A percentile compares a stretch with the other conserved stretches of the same genome.
phyloP scores from a whole-genome alignment of 2,329 filamentous ascomycete species.

The Trichoderma citrinoviride region DNA sequence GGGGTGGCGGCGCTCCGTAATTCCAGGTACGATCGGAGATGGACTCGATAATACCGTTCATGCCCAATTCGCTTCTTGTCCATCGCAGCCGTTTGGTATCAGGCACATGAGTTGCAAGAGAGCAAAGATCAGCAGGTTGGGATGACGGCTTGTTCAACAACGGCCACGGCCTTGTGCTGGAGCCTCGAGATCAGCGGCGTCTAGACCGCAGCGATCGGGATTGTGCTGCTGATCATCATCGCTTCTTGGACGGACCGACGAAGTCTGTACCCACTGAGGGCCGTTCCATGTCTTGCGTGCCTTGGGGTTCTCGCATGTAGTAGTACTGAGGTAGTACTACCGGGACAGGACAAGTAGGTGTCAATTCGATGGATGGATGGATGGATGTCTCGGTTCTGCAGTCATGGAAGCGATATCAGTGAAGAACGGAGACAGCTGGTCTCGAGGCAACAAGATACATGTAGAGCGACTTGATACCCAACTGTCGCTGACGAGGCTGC shows the following conservation, averaged over 20 bases:
- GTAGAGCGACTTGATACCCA: not conserved
- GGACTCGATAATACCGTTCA: not conserved
- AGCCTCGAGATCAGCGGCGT: not conserved
- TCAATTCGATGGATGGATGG: not conserved
- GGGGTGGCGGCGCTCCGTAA: not conserved
- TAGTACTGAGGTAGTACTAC: no score
- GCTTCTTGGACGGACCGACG: constrained; percentile 3
- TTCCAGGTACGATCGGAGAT: constrained; percentile 16
- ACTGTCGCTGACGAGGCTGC: not conserved
- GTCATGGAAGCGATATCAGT: no score
- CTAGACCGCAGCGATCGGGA: constrained; percentile 8
- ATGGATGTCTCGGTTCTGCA: not conserved
- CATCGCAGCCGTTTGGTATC: not conserved
- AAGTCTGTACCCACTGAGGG: not conserved
- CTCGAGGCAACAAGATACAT: no score
- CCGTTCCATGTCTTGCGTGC: not conserved
- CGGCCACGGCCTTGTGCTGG: no score
- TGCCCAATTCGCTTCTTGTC: not conserved
- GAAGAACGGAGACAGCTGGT: no score
- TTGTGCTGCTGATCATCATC: constrained; percentile 10
- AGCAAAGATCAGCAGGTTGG: not conserved
- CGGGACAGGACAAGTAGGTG: no score
- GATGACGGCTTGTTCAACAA: not conserved
- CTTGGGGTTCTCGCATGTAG: not conserved
- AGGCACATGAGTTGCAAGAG: not conserved